Base-by-base conservation (phyloP, 192 early-diverging fungal species). In the Mortierella antarctica region DNA sequence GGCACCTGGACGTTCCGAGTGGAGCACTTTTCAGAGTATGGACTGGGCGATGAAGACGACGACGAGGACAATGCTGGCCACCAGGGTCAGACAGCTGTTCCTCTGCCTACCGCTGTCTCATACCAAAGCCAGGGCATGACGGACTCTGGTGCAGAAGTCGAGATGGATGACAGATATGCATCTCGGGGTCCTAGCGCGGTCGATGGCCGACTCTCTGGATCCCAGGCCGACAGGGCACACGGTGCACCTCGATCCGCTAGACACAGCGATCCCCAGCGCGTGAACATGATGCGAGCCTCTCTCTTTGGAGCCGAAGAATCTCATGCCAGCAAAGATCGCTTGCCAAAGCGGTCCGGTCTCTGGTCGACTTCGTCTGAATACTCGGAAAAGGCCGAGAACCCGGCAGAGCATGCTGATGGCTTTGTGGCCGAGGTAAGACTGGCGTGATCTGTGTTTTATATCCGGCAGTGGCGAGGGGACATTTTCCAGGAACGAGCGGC, bases 1-100 rank as follows among this genome's bases (percentile, higher is more conserved):
- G 96, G 97, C 20, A 88, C 86, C 0, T 99, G 98, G 98, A 91
- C 83, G n/a, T 99, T 99, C 84, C 74, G 87, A 15, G 98, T 99
- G 9, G 87, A 96, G 65, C 93, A 96, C 71, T 94, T 94, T 75
- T 93, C 89, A 67, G 83, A 86, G 55, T 97, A 97, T 73, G 95
- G 94, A 11, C 74, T 97, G 64, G 87, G 88, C 49, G 90, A 92
- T 52, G 90, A 90, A 23, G 87, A 91, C 21, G 89, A 89, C 20
- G 84, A 90, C 10, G 88, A 90, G 10, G 82, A 71, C 9, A 82
- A 80, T 14, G 82, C 79, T 9, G 84, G 69, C 11, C 72, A 68
- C 47, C 42, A 23, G 20, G 54, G 14, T 6, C 66, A 9, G 53
- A 54, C 40, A 54, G 44, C 6, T 44, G 9, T 46, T 41, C 8